A percentile compares a stretch with the other conserved stretches of the same genome.
phyloP scores from a whole-genome alignment of 192 early-diverging fungal genomes.

The Mortierella antarctica region DNA sequence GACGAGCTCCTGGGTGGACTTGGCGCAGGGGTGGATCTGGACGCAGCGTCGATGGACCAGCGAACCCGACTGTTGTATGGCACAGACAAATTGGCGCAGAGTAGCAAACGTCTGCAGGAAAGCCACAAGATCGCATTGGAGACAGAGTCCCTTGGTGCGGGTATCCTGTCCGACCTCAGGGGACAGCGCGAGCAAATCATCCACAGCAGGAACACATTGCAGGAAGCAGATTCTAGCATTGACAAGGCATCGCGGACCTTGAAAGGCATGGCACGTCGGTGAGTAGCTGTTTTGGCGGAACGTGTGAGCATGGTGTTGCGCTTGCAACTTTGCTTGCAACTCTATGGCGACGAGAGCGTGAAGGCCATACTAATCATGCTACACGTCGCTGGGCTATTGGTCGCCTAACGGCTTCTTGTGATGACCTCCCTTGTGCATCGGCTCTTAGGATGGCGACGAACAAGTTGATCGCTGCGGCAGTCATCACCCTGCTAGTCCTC shows the following conservation, averaged over 20 bases:
- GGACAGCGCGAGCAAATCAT: slow-evolving; percentile 93
- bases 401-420: neutral
- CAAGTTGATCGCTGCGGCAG: slow-evolving; percentile 87
- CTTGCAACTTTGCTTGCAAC: neutral
- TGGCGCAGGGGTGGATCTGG: slow-evolving; percentile 59
- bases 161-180: slow-evolving; percentile 83
- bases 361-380: neutral
- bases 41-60: slow-evolving; percentile 79
- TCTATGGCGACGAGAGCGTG: neutral
- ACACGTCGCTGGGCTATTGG: neutral
- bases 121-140: slow-evolving; percentile 92
- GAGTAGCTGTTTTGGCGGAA: slow-evolving; percentile 23
- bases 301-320: too few species aligned
- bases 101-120: slow-evolving; percentile 83
- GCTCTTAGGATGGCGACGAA: slow-evolving; percentile 81
- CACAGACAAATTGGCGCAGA: slow-evolving; percentile 86
- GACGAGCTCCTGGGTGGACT: slow-evolving; percentile 70
- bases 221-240: slow-evolving; percentile 80
- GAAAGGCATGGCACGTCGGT: slow-evolving; percentile 82
- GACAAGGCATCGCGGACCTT: slow-evolving; percentile 72
- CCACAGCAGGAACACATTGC: slow-evolving; percentile 83
- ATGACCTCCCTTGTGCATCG: neutral
- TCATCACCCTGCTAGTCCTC: slow-evolving; percentile 83
- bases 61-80: slow-evolving; percentile 82
- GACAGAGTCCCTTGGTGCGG: slow-evolving; percentile 89